These are phyloP conservation scores for Ophiostoma triangulosporum DNA, from an alignment of 2,329 filamentous ascomycete genomes.

Conservation along the genomic window DNA sequence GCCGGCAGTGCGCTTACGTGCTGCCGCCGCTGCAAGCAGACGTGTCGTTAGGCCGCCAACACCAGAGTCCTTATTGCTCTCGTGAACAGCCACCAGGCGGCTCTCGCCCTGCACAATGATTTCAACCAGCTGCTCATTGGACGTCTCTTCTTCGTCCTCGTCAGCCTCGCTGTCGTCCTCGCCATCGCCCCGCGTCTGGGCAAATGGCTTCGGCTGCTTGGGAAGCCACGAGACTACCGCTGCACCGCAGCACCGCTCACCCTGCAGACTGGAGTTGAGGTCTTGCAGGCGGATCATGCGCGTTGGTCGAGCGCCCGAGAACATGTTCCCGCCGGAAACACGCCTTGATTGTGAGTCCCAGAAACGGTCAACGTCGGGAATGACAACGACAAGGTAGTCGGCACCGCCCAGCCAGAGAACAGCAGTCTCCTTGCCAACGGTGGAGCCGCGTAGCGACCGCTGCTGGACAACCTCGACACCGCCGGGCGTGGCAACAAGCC, in stretches of 20 bases:
- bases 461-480: conserved; percentile 37
- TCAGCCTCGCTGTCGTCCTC: conserved; percentile 14
- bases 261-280: conserved; percentile 38
- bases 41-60: conserved; percentile 24
- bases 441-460: conserved; percentile 26
- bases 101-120: conserved; percentile 42
- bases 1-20: conserved; percentile 20
- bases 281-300: conserved; percentile 43
- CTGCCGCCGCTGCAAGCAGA: conserved; percentile 15
- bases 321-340: conserved; percentile 34
- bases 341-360: conserved; percentile 46
- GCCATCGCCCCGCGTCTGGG: conserved; percentile 8
- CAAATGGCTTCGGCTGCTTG: conserved; percentile 11
- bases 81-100: conserved; percentile 39
- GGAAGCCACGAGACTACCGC: conserved; percentile 28
- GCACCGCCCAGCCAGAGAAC: conserved; percentile 43
- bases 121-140: conserved; percentile 28
- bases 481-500: conserved; percentile 36
- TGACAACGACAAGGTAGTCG: conserved; percentile 41
- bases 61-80: conserved; percentile 27
- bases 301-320: conserved; percentile 39
- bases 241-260: conserved; percentile 42
- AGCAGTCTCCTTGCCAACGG: conserved; percentile 38
- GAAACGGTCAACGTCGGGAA: conserved; percentile 41
- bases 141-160: conserved; percentile 12